These are phyloP conservation scores for Malassezia equina DNA, from an alignment of 1,284 basidiomycete species.

Conservation along the genomic window DNA sequence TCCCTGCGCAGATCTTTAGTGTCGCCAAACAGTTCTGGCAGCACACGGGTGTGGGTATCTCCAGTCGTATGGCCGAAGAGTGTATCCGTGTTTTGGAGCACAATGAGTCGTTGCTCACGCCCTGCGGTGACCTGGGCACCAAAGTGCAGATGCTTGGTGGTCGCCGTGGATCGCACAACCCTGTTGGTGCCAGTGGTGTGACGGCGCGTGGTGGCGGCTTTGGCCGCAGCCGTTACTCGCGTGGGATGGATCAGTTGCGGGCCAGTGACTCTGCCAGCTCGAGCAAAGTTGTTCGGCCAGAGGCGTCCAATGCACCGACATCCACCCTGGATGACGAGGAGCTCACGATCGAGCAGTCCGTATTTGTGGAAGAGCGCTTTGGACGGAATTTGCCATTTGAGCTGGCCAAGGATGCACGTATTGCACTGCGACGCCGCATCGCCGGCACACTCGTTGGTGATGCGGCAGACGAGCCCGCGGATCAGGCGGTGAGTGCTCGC, in stretches of 20 bases:
- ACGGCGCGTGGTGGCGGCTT: conserved; percentile 16
- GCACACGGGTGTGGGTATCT: conserved; percentile 81
- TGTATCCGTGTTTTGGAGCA: conserved; percentile 54
- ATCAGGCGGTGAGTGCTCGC: conserved; percentile 51
- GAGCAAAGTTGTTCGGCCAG: neutral
- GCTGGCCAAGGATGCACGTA: conserved; percentile 68
- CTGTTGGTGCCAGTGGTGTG: neutral
- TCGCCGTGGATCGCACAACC: neutral
- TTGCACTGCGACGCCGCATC: conserved; percentile 73
- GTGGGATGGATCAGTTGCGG: neutral
- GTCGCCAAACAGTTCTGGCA: conserved; percentile 91
- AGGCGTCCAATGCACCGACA: neutral
- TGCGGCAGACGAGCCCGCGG: conserved; percentile 37
- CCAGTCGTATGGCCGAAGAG: conserved; percentile 72
- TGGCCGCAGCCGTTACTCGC: conserved; percentile 24
- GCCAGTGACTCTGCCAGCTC: neutral
- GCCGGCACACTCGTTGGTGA: conserved; percentile 62
- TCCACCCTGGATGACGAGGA: conserved; percentile 43
- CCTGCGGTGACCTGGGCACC: neutral
- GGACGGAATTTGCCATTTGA: conserved; percentile 77
- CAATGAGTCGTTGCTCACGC: conserved; percentile 17
- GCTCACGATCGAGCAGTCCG: conserved; percentile 51
- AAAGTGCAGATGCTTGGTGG: neutral
- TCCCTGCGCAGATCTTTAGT: conserved; percentile 58
- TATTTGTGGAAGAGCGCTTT: conserved; percentile 81